Evolutionary conservation across 2,329 filamentous ascomycete genomes (phyloP).

Genomic region (Exophiala sp.): DNA sequence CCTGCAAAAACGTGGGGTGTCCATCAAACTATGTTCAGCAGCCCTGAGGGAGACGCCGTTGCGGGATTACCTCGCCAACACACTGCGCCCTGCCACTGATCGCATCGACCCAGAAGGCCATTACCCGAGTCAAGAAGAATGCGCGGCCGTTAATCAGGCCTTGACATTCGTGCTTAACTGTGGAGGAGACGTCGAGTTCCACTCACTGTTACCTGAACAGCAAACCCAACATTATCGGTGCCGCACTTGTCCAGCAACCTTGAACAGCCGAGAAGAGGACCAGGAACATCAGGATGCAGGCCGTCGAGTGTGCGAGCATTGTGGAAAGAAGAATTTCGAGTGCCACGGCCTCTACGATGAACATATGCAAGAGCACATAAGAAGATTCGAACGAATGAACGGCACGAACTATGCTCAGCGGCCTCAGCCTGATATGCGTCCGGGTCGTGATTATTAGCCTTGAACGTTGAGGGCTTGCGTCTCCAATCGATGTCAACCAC

Average conservation of each 20-base stretch:
- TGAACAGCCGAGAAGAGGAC: neutral
- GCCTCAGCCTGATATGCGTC: too few species aligned
- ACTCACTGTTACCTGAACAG: neutral
- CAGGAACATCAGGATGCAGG: neutral
- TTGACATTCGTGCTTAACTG: constrained; percentile 4
- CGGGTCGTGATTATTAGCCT: too few species aligned
- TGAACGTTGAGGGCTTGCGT: too few species aligned
- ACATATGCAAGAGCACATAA: neutral
- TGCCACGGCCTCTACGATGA: neutral
- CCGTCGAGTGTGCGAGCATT: neutral
- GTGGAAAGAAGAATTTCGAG: neutral
- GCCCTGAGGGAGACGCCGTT: neutral
- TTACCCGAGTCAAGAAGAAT: constrained; percentile 4
- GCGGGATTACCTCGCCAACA: neutral
- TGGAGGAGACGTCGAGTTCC: constrained; percentile 14
- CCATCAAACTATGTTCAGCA: constrained; percentile 5
- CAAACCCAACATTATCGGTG: neutral
- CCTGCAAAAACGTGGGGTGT: constrained; percentile 11
- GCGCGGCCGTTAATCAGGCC: constrained; percentile 3
- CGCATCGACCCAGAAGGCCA: neutral
- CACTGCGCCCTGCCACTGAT: neutral
- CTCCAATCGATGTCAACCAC: too few species aligned
- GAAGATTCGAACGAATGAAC: too few species aligned
- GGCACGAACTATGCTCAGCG: too few species aligned
- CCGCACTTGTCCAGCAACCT: constrained; percentile 4